Conservation (phyloP, 2,329 filamentous ascomycete species). For the Knufia petricola region DNA sequence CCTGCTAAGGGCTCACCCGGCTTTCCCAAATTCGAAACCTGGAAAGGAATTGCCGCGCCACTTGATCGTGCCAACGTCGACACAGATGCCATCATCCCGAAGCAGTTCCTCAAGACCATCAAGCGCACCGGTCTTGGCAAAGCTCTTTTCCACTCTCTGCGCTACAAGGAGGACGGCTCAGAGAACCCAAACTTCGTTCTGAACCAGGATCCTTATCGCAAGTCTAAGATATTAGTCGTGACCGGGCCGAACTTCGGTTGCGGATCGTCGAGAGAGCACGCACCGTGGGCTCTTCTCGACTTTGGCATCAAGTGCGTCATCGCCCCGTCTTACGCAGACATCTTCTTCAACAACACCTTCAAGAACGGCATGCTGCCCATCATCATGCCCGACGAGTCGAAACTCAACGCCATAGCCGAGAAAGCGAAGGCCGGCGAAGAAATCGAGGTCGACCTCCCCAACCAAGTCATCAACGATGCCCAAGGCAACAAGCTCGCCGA, state of each 20-base stretch:
- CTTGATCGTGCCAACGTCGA: slow-evolving; percentile 86
- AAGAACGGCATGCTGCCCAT: slow-evolving; percentile 99
- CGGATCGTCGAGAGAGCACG: slow-evolving; percentile 85
- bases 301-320: slow-evolving; percentile 94
- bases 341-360: slow-evolving; percentile 99
- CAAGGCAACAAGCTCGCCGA: slow-evolving; percentile 62
- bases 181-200: slow-evolving; percentile 78
- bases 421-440: slow-evolving; percentile 73
- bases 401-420: slow-evolving; percentile 60
- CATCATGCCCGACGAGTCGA: slow-evolving; percentile 55
- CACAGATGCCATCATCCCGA: slow-evolving; percentile 98
- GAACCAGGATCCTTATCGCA: slow-evolving; percentile 78
- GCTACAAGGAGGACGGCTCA: slow-evolving; percentile 62
- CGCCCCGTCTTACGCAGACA: slow-evolving; percentile 77
- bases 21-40: slow-evolving; percentile 71
- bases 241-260: slow-evolving; percentile 94
- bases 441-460: slow-evolving; percentile 79
- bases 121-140: slow-evolving; percentile 88
- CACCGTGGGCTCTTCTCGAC: slow-evolving; percentile 91
- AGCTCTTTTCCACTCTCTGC: slow-evolving; percentile 77
- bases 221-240: slow-evolving; percentile 79
- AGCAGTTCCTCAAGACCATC: slow-evolving; percentile 98
- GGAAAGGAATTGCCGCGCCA: slow-evolving; percentile 80
- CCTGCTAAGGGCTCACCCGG: slow-evolving; percentile 46
- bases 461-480: slow-evolving; percentile 70